Evolutionary conservation across 164 flowering plant genomes (phyloP).

Genomic region (Warburgia ugandensis): DNA sequence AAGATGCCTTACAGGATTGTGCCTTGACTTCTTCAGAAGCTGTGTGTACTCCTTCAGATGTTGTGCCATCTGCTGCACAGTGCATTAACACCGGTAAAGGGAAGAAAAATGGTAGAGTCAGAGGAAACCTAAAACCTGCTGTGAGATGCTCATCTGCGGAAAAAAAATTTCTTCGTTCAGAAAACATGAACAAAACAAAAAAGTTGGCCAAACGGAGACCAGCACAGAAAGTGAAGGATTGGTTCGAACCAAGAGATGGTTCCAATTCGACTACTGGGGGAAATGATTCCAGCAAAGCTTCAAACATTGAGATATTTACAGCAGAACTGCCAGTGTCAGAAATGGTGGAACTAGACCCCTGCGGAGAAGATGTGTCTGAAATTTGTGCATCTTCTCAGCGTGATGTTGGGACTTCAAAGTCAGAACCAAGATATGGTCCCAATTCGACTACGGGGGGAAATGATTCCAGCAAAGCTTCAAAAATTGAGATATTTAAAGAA

Average conservation of each 20-base stretch:
- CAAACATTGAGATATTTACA: conserved; percentile 13
- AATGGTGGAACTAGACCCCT: no score
- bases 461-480: conserved; percentile 17
- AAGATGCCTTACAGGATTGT: conserved; percentile 25
- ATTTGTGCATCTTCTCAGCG: no score
- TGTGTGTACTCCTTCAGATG: conserved; percentile 19
- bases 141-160: conserved; percentile 10
- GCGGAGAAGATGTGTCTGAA: no score
- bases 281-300: conserved; percentile 18
- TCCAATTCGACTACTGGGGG: conserved; percentile 11
- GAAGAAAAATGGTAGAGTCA: conserved; percentile 27
- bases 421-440: conserved; percentile 20
- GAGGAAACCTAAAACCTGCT: conserved; percentile 1
- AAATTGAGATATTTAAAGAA: conserved; percentile 9
- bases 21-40: conserved; percentile 20
- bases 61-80: conserved; percentile 13
- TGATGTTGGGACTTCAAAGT: no score
- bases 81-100: conserved; percentile 20
- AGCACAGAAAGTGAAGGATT: conserved; percentile 14
- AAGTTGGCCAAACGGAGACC: conserved; percentile 16
- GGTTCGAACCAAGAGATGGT: conserved; percentile 9
- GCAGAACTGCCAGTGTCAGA: no score
- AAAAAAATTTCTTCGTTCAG: conserved; percentile 12
- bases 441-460: conserved; percentile 11
- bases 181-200: conserved; percentile 14